Conservation (phyloP, 2,329 filamentous ascomycete genomes). For the Catunica adiposa region DNA sequence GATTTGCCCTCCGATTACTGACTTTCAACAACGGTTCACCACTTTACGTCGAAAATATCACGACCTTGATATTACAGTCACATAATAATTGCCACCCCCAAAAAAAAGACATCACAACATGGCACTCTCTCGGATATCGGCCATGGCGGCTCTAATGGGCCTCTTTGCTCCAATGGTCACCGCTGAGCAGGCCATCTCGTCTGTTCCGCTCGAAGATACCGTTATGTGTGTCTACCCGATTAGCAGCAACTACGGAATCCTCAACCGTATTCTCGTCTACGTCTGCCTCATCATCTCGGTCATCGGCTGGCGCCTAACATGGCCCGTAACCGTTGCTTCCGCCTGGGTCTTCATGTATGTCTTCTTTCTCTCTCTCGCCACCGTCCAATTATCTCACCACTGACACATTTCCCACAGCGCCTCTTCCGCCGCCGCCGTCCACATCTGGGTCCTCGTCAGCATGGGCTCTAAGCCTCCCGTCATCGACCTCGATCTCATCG, state of each 20-base stretch:
- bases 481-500: constrained; percentile 12
- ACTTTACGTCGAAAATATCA: too few relatives aligned
- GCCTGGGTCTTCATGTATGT: constrained; percentile 12
- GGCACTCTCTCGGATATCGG: neutral
- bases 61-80: too few relatives aligned
- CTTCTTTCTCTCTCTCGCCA: neutral
- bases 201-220: constrained; percentile 9
- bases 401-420: neutral
- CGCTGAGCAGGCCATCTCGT: constrained; percentile 8
- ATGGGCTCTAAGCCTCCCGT: constrained; percentile 9
- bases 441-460: constrained; percentile 11
- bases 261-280: constrained; percentile 12
- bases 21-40: too few relatives aligned
- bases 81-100: neutral
- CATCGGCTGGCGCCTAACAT: constrained; percentile 11
- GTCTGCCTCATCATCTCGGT: constrained; percentile 10
- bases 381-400: neutral
- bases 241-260: constrained; percentile 10
- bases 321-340: constrained; percentile 8
- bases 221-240: constrained; percentile 14
- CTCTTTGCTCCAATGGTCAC: constrained; percentile 4
- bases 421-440: constrained; percentile 8
- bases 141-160: neutral
- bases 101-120: neutral
- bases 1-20: too few relatives aligned